Evolutionary conservation across 1,284 basidiomycete species (phyloP).

Genomic region (Chondrostereum purpureum): DNA sequence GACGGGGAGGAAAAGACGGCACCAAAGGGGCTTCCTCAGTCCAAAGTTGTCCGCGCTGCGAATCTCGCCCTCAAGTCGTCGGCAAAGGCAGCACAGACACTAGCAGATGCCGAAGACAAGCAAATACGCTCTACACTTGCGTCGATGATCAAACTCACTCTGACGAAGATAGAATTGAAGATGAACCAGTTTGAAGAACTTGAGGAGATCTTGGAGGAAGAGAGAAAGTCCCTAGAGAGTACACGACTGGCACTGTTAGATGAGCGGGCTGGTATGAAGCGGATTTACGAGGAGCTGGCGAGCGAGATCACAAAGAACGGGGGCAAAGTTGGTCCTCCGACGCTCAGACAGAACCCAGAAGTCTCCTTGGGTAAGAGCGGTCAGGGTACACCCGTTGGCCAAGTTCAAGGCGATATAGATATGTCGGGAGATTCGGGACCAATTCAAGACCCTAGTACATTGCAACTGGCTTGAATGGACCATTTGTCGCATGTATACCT

Average conservation of each 20-base stretch:
- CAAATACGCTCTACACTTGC: slow-evolving; percentile 80
- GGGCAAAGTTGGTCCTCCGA: slow-evolving; percentile 1
- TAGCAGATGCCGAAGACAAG: slow-evolving; percentile 82
- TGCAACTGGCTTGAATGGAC: slow-evolving; percentile 13
- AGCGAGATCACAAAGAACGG: slow-evolving; percentile 54
- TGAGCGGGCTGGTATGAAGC: slow-evolving; percentile 59
- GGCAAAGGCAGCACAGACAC: slow-evolving; percentile 75
- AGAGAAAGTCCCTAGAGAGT: slow-evolving; percentile 69
- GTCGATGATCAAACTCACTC: slow-evolving; percentile 84
- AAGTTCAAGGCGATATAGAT: neutral
- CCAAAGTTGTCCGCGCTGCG: slow-evolving; percentile 76
- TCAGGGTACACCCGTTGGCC: neutral
- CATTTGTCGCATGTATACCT: neutral
- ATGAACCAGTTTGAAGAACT: slow-evolving; percentile 88
- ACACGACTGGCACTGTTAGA: slow-evolving; percentile 61
- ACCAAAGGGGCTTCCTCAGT: slow-evolving; percentile 52
- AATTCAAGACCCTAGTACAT: slow-evolving; percentile 45
- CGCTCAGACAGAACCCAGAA: neutral
- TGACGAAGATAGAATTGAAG: slow-evolving; percentile 92
- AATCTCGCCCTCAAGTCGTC: slow-evolving; percentile 84
- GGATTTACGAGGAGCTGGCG: slow-evolving; percentile 58
- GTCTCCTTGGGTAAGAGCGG: neutral
- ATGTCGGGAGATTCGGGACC: slow-evolving; percentile 38
- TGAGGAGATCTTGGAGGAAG: slow-evolving; percentile 84
- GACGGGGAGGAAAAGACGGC: slow-evolving; percentile 26